Percentiles rank a stretch among this genome's conserved stretches.
Conservation (phyloP, 306 rosid species). For the Styphnolobium japonicum region DNA sequence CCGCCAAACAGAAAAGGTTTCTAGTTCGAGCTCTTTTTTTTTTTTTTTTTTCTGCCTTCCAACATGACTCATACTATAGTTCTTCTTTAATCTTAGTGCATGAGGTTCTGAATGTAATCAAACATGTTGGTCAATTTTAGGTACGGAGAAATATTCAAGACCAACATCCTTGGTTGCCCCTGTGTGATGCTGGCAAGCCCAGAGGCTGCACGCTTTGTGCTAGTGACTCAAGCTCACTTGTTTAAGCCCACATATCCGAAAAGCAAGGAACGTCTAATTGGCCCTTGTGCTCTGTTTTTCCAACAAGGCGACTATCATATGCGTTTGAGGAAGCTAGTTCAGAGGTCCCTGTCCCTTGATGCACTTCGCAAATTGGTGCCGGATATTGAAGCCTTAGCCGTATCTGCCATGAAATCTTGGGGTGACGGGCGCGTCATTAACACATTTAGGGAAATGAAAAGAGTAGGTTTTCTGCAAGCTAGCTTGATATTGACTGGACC, state of each 20-base stretch:
- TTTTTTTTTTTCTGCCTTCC: background rate
- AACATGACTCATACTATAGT: background rate
- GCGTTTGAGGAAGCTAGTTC: conserved; percentile 71
- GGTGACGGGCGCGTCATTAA: conserved; percentile 41
- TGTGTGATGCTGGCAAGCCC: conserved; percentile 92
- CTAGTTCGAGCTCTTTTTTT: background rate
- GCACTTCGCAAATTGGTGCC: conserved; percentile 60
- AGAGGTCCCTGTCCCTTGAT: conserved; percentile 49
- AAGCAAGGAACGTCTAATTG: conserved; percentile 84
- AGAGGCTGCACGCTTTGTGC: conserved; percentile 74
- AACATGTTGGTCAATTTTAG: conserved; percentile 32
- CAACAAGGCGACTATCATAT: conserved; percentile 73
- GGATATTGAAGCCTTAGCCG: conserved; percentile 50
- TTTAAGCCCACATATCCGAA: conserved; percentile 86
- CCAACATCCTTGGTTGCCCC: conserved; percentile 73
- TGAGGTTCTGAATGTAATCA: background rate
- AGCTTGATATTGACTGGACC: background rate
- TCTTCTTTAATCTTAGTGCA: background rate
- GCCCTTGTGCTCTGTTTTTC: conserved; percentile 78
- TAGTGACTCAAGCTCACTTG: conserved; percentile 78
- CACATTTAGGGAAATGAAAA: conserved; percentile 79
- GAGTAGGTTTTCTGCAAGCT: conserved; percentile 33
- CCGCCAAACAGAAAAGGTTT: conserved; percentile 71
- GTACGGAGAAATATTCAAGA: conserved; percentile 91
- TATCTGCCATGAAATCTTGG: conserved; percentile 51